A percentile compares a stretch with the other conserved stretches of the same genome.
Conservation (phyloP, 2,329 filamentous ascomycete genomes). For the Pseudogymnoascus sp. region DNA sequence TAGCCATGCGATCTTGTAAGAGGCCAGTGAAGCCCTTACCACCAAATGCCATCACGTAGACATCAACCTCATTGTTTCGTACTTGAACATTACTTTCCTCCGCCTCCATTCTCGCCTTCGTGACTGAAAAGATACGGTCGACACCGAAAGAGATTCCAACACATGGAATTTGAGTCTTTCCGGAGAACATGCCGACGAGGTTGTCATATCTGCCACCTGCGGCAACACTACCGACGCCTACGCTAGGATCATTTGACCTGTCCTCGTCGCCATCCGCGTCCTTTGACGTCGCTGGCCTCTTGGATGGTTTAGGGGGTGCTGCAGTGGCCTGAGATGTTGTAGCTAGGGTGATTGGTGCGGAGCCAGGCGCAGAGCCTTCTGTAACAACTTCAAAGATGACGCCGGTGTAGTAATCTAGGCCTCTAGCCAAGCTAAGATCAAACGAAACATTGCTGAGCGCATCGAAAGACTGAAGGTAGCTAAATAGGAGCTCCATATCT, state of each 20-base stretch:
- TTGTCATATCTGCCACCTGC: conserved; percentile 90
- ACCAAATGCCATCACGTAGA: conserved; percentile 91
- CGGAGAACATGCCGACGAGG: conserved; percentile 87
- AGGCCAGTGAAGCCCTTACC: conserved; percentile 77
- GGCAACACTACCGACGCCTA: conserved; percentile 81
- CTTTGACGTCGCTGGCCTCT: conserved; percentile 42
- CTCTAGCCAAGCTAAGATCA: conserved; percentile 81
- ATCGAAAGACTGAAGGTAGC: conserved; percentile 72
- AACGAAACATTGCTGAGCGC: conserved; percentile 72
- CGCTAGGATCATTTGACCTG: conserved; percentile 67
- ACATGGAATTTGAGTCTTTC: conserved; percentile 79
- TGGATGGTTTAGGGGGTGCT: conserved; percentile 29
- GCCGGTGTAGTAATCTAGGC: conserved; percentile 80
- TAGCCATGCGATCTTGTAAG: conserved; percentile 73
- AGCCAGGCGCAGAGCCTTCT: conserved; percentile 60
- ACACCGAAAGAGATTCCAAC: conserved; percentile 91
- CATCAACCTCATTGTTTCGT: conserved; percentile 72
- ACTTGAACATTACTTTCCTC: conserved; percentile 48
- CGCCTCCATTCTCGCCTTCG: conserved; percentile 65
- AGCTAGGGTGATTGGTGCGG: conserved; percentile 25
- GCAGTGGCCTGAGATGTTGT: conserved; percentile 33
- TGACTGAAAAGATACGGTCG: conserved; percentile 90
- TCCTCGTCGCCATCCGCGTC: conserved; percentile 50
- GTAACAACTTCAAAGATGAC: conserved; percentile 74
- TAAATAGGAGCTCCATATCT: conserved; percentile 74